Conservation (phyloP, 1,139 yeast species). For the Blastobotrys capitulatus region DNA sequence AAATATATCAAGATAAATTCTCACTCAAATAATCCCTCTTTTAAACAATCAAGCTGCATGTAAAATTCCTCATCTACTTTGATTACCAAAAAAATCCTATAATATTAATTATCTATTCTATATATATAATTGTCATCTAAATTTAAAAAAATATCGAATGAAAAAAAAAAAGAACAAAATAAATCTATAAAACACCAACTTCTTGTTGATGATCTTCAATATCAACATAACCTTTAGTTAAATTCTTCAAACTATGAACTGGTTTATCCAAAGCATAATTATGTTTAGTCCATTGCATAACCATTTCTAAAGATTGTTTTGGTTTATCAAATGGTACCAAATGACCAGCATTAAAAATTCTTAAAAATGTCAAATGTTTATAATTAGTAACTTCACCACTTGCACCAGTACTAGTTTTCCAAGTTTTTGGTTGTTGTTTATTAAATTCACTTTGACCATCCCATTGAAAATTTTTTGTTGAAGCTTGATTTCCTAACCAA, state of each 20-base stretch:
- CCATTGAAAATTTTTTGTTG: constrained; percentile 71
- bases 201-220: background rate
- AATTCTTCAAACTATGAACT: background rate
- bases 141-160: too few relatives aligned
- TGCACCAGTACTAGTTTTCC: constrained; percentile 32
- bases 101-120: too few relatives aligned
- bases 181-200: background rate
- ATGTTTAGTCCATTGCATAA: constrained; percentile 61
- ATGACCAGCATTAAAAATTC: constrained; percentile 64
- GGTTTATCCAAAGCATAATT: constrained; percentile 12
- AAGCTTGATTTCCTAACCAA: constrained; percentile 82
- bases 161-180: background rate
- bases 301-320: constrained; percentile 60
- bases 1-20: too few relatives aligned
- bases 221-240: too few relatives aligned
- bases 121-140: too few relatives aligned
- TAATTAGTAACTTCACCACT: constrained; percentile 58
- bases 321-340: constrained; percentile 79
- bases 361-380: constrained; percentile 54
- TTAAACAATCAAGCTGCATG: too few relatives aligned
- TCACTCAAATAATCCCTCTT: too few relatives aligned
- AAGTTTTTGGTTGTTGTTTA: constrained; percentile 34
- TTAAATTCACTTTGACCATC: constrained; percentile 36
- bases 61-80: too few relatives aligned
- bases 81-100: too few relatives aligned